phyloP scores from a whole-genome alignment of 768 basidiomycete species.

The Nevesoporus exiguus region DNA sequence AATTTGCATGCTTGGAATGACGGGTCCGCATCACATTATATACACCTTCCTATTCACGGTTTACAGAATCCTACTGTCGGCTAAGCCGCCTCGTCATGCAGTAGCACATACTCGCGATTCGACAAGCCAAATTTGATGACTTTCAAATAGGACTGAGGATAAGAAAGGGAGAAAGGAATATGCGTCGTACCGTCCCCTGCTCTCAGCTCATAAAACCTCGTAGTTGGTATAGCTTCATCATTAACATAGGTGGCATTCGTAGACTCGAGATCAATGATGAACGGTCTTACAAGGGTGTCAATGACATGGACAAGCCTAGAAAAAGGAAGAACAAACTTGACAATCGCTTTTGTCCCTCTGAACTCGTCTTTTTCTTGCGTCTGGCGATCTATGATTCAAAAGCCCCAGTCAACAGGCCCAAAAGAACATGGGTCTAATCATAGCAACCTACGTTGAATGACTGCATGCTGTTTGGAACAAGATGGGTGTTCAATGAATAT shows the following conservation, averaged over 20 bases:
- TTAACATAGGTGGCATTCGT: slow-evolving; percentile 96
- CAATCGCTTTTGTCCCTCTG: slow-evolving; percentile 67
- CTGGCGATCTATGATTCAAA: slow-evolving; percentile 58
- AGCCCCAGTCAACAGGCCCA: slow-evolving; percentile 1
- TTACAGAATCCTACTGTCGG: background rate
- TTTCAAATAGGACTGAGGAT: slow-evolving; percentile 29
- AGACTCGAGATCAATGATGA: slow-evolving; percentile 97
- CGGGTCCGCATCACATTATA: background rate
- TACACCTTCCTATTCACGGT: background rate
- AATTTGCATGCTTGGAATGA: background rate
- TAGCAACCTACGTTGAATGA: slow-evolving; percentile 72
- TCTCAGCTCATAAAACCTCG: slow-evolving; percentile 84
- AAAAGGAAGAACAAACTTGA: slow-evolving; percentile 64
- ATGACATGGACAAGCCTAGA: slow-evolving; percentile 1
- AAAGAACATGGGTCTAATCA: background rate
- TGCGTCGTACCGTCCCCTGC: slow-evolving; percentile 66
- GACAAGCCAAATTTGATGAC: slow-evolving; percentile 87
- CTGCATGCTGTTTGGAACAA: slow-evolving; percentile 97
- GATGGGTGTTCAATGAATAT: slow-evolving; percentile 94
- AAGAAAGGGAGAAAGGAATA: background rate
- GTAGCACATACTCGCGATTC: slow-evolving; percentile 76
- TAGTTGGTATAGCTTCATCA: slow-evolving; percentile 75
- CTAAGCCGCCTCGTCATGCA: slow-evolving; percentile 70
- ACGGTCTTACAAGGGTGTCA: slow-evolving; percentile 58
- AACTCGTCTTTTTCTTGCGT: slow-evolving; percentile 86